Conservation (phyloP, 2,329 filamentous ascomycete species). For the Akanthomyces dipterigenus region DNA sequence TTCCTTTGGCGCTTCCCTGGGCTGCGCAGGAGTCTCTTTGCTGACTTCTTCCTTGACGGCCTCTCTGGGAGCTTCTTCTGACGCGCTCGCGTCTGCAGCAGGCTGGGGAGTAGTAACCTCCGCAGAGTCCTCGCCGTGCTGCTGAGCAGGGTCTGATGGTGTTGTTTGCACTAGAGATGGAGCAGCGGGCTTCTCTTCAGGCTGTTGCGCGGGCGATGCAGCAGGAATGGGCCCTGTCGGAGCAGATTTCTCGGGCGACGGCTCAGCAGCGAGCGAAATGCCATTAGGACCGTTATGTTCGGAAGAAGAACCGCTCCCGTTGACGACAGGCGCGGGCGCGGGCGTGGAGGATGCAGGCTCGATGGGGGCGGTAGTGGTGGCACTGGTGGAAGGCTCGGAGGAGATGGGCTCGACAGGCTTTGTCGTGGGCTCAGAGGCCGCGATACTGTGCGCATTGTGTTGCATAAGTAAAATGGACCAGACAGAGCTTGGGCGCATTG, state of each 20-base stretch:
- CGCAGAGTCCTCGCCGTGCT: neutral
- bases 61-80: neutral
- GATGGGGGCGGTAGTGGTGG: neutral
- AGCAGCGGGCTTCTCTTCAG: neutral
- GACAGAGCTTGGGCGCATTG: neutral
- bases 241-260: neutral
- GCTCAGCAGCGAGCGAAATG: neutral
- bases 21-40: neutral
- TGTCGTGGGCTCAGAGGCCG: neutral
- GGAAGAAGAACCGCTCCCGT: slow-evolving; percentile 1
- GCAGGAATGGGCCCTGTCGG: neutral
- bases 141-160: neutral
- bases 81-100: neutral
- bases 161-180: neutral
- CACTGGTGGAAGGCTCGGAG: slow-evolving; percentile 3
- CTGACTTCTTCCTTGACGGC: too few relatives aligned
- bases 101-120: neutral
- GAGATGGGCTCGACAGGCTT: neutral
- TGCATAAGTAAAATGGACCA: neutral
- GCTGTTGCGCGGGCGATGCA: neutral
- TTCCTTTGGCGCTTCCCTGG: neutral
- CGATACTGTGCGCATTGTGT: neutral
- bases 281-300: slow-evolving; percentile 5
- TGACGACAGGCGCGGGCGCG: neutral
- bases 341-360: neutral